Evolutionary conservation across 2,329 filamentous ascomycete species (phyloP), one percentile per base, ranked within the genome.

Genomic region (Zasmidium citrigriseum): DNA sequence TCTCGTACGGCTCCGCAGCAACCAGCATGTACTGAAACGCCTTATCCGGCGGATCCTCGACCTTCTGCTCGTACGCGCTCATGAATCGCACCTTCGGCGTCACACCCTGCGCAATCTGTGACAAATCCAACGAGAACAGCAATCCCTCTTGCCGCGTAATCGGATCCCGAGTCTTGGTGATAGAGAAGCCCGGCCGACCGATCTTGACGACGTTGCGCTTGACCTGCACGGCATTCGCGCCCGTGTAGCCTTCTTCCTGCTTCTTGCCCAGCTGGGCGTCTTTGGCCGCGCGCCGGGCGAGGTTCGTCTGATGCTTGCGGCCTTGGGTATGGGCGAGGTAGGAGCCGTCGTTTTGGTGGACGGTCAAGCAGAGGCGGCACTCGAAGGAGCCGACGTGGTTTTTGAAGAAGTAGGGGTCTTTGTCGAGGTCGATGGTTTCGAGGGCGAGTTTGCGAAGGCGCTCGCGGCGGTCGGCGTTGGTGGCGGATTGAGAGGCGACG

Each of bases 361-460:
- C 93, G 0, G 95, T 99, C 23, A 99, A 82, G 73, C 95, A 99
- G 44, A 99, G 89, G 25, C 95, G 90, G 76, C 95, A 99, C 78
- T 99, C 95, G 78, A 97, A 99, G 72, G 89, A 95, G 72, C 95
- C 95, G 70, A 98, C 91, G 77, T 99, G 93, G 82, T 99, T 99
- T 77, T 96, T 96, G 88, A 99, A 99, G 82, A 98, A 97, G 85
- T 98, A 99, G 0, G 95, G 95, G 79, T 99, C 95, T 80, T 97
- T 98, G 79, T 98, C 95, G 63, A 98, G 90, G 80, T 98, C 93
- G 82, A 99, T 99, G 56, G 92, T 96, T 80, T 99, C 95, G 72
- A 99, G 90, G 58, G 95, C 95, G 73, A 99, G 92, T 81, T 97
- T 97, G 76, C 93, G 92, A 41, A 99, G 89, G 64, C 95, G 93